Evolutionary conservation across 768 basidiomycete genomes (phyloP), one percentile per base, ranked within the genome.

Genomic region (Gloeophyllum trabeum): DNA sequence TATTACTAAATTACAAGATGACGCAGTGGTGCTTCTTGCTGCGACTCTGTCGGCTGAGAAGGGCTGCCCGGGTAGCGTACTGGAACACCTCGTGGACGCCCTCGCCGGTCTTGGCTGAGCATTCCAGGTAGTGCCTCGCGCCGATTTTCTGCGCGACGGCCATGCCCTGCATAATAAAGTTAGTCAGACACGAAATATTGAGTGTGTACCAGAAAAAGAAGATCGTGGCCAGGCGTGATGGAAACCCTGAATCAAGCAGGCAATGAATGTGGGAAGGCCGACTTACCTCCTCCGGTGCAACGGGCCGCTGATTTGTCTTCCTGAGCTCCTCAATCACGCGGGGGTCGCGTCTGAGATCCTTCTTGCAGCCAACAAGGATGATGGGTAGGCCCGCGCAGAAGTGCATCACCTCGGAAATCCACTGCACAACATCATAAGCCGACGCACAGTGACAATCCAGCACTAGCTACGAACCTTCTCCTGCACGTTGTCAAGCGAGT

Each of bases 31-130:
- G 43, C 64, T 67, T 72, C 59, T 66, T 66, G 56, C 57, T 41
- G 48, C 53, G 47, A 59, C 62, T 69, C 55, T 61, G 54, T 59
- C 74, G 70, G 63, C 61, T 70, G 47, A 91, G 73, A 26, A 98
- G 76, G 21, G 94, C 93, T 32, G 88, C 83, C 48, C 91, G 81
- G 20, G 94, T 97, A 41, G 96, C 96, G 52, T 85, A 87, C 66
- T 98, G 91, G 79, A 99, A 99, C 35, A 99, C 94, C 64, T 98
- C 93, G 48, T 87, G 81, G 38, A 99, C 94, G 52, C 94, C 93
- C 64, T 97, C 91, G 45, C 93, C 92, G 13, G 90, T 81, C 72
- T 83, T 85, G 60, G 92, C 92, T 42, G 90, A 93, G 63, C 96
- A 99, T 62, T 99, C 96, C 41, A 99, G 80, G 63, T 98, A 99